Percentiles rank a stretch among this genome's conserved stretches.
Evolutionary conservation across 2,329 filamentous ascomycete genomes (phyloP).

Genomic region (Aspergillus sp.): DNA sequence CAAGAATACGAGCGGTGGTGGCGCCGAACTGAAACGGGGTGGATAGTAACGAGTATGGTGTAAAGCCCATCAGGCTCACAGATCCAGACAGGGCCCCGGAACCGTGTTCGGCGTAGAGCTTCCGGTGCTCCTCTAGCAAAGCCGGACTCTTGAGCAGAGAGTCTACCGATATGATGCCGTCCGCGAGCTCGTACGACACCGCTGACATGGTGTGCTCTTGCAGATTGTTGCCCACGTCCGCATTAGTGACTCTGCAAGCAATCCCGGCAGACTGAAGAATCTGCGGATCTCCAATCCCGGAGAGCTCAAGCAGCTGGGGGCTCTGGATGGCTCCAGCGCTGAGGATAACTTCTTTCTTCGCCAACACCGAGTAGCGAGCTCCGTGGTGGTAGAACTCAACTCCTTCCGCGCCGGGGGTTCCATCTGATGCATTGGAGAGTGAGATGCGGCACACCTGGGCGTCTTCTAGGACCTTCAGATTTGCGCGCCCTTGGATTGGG

Average conservation of each 20-base stretch:
- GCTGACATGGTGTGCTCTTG: conserved; percentile 45
- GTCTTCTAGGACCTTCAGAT: conserved; percentile 48
- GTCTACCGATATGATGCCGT: conserved; percentile 25
- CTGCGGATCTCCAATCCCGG: conserved; percentile 55
- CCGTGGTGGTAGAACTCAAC: conserved; percentile 20
- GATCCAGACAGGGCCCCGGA: no score
- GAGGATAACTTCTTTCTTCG: conserved; percentile 54
- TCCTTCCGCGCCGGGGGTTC: conserved; percentile 23
- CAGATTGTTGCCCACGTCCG: conserved; percentile 50
- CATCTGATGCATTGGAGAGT: conserved; percentile 8
- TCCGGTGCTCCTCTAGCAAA: no score
- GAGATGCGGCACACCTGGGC: conserved; percentile 39
- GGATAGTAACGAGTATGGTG: no score
- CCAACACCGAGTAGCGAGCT: conserved; percentile 20
- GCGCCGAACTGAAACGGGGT: no score
- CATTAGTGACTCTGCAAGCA: conserved; percentile 44
- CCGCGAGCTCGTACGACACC: conserved; percentile 13
- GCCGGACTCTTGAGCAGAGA: neutral
- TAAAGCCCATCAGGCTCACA: no score
- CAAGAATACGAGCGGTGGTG: no score
- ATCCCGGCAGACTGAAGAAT: conserved; percentile 45
- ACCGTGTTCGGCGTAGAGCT: no score
- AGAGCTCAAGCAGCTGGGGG: conserved; percentile 61
- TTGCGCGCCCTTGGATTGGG: conserved; percentile 37
- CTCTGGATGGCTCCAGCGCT: conserved; percentile 58